These are phyloP conservation scores for Penicillium sp. DNA, from an alignment of 2,329 filamentous ascomycete species.

Conservation along the genomic window DNA sequence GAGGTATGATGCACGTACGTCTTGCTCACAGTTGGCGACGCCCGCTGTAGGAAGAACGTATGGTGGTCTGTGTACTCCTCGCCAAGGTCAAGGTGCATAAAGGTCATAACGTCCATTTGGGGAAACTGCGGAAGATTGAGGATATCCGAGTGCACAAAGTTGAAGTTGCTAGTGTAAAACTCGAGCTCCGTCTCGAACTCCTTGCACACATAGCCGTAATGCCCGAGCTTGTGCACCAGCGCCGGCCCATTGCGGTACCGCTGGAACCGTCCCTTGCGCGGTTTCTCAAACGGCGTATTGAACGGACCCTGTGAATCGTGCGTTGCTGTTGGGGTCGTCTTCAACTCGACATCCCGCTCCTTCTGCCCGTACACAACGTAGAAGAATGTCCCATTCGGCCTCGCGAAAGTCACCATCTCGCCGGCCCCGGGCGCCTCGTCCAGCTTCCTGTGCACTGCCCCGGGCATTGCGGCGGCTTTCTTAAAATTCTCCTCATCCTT, in stretches of 20 bases:
- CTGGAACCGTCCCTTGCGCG: conserved; percentile 30
- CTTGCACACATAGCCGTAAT: conserved; percentile 38
- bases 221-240: conserved; percentile 40
- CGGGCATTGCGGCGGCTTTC: conserved; percentile 48
- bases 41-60: conserved; percentile 5
- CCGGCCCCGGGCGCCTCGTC: conserved; percentile 26
- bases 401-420: conserved; percentile 27
- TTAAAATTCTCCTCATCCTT: conserved; percentile 56
- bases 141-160: conserved; percentile 42
- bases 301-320: conserved; percentile 17
- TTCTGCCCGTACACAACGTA: conserved; percentile 58
- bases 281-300: conserved; percentile 21
- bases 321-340: conserved; percentile 18
- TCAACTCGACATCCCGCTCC: conserved; percentile 35
- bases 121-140: conserved; percentile 30
- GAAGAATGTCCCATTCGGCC: conserved; percentile 57
- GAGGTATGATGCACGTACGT: conserved; percentile 7
- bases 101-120: conserved; percentile 45
- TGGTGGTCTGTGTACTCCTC: conserved; percentile 8
- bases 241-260: conserved; percentile 33
- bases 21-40: not conserved
- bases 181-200: conserved; percentile 34
- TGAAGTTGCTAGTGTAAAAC: conserved; percentile 45
- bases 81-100: conserved; percentile 33
- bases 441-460: conserved; percentile 53